Evolutionary conservation across 257 asterid genomes (phyloP).

Genomic region (Solanum boliviense): DNA sequence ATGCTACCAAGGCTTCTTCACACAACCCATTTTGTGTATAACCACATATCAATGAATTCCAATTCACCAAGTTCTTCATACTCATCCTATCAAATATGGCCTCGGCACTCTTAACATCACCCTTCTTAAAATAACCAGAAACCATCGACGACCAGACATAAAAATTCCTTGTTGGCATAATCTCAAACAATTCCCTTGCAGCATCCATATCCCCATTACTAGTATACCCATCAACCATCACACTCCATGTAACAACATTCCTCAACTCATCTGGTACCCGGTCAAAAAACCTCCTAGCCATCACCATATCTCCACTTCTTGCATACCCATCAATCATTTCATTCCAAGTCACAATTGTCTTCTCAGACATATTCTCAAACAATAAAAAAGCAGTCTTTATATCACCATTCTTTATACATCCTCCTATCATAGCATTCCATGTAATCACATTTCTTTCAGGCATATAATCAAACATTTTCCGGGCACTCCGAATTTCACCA

Average conservation of each 20-base stretch:
- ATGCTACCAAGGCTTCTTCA: slow-evolving; percentile 42
- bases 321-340: slow-evolving; percentile 71
- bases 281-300: slow-evolving; percentile 51
- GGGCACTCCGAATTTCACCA: slow-evolving; percentile 28
- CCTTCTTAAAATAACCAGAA: slow-evolving; percentile 60
- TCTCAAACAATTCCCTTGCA: slow-evolving; percentile 44
- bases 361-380: slow-evolving; percentile 34
- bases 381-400: slow-evolving; percentile 19
- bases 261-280: slow-evolving; percentile 37
- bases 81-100: slow-evolving; percentile 47
- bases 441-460: slow-evolving; percentile 47
- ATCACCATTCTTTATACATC: slow-evolving; percentile 41
- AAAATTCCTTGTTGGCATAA: slow-evolving; percentile 46
- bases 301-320: slow-evolving; percentile 31
- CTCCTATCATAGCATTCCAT: slow-evolving; percentile 75
- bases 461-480: slow-evolving; percentile 58
- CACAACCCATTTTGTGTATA: slow-evolving; percentile 62
- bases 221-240: slow-evolving; percentile 53
- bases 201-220: slow-evolving; percentile 53
- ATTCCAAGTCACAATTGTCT: slow-evolving; percentile 60
- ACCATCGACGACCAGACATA: slow-evolving; percentile 63
- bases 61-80: slow-evolving; percentile 55
- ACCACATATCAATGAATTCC: slow-evolving; percentile 78
- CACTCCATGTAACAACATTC: slow-evolving; percentile 80
- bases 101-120: slow-evolving; percentile 42